A percentile compares a stretch with the other conserved stretches of the same genome.
Evolutionary conservation across 345 rosid species (phyloP).

Genomic region (Lepidium sativum): DNA sequence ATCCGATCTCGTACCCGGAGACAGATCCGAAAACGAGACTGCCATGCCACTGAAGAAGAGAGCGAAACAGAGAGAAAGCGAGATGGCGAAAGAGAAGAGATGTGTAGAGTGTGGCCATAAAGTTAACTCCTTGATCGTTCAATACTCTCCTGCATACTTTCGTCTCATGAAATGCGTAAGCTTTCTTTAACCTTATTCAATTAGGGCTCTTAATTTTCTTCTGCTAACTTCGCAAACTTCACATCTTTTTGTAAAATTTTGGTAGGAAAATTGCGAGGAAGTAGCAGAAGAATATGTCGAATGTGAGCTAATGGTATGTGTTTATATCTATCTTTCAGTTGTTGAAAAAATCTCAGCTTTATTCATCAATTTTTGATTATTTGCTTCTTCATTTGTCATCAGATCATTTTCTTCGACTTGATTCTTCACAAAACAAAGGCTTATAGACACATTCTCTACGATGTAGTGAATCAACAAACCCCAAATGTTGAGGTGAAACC

Average conservation of each 20-base stretch:
- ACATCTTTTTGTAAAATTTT: background rate
- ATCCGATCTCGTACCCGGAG: background rate
- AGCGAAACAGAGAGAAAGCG: background rate
- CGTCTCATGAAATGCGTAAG: constrained; percentile 77
- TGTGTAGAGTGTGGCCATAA: constrained; percentile 61
- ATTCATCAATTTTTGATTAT: background rate
- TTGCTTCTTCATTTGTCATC: background rate
- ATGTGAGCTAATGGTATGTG: constrained; percentile 66
- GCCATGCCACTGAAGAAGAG: background rate
- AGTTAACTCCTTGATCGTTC: constrained; percentile 50
- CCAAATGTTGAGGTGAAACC: constrained; percentile 40
- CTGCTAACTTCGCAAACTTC: background rate
- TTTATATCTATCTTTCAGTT: background rate
- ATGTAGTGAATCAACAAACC: constrained; percentile 45
- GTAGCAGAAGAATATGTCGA: constrained; percentile 74
- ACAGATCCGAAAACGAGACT: background rate
- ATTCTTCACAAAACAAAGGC: constrained; percentile 75
- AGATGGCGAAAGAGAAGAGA: constrained; percentile 29
- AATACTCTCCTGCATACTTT: constrained; percentile 64
- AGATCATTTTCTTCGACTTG: constrained; percentile 84
- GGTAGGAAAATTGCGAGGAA: constrained; percentile 55
- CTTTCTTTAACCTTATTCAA: background rate
- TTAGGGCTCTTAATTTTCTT: background rate
- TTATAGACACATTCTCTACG: constrained; percentile 64
- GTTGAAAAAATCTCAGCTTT: background rate